These are phyloP conservation scores for Geoglossum glabrum DNA, from an alignment of 495 filamentous ascomycete species.

Conservation along the genomic window DNA sequence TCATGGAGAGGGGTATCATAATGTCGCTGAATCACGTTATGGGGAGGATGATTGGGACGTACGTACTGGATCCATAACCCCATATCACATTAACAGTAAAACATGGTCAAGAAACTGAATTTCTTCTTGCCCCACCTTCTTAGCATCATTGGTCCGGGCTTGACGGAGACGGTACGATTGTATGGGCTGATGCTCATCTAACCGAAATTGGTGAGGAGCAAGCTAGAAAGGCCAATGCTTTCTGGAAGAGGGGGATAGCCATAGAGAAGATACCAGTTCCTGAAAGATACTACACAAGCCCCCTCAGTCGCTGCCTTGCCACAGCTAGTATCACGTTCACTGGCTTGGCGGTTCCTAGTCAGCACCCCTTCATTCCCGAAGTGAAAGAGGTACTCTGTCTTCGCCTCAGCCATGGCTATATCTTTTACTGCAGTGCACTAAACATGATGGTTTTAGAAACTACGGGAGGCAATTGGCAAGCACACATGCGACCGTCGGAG, in stretches of 20 bases:
- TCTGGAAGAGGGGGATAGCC: slow-evolving; percentile 37
- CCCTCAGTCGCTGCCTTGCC: slow-evolving; percentile 43
- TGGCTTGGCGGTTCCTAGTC: slow-evolving; percentile 28
- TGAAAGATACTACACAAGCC: slow-evolving; percentile 45
- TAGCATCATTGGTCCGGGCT: slow-evolving; percentile 52
- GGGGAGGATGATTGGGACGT: slow-evolving; percentile 51
- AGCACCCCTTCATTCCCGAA: not conserved
- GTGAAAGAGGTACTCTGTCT: slow-evolving; percentile 6
- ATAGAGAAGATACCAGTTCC: slow-evolving; percentile 39
- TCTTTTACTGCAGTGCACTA: not conserved
- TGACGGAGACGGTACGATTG: slow-evolving; percentile 41
- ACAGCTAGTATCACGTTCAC: slow-evolving; percentile 43
- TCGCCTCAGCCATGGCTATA: slow-evolving; percentile 20
- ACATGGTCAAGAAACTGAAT: not conserved
- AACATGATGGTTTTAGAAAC: not conserved
- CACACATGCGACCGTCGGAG: slow-evolving; percentile 66
- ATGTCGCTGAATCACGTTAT: slow-evolving; percentile 41
- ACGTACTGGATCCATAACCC: slow-evolving; percentile 10
- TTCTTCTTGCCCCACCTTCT: not conserved
- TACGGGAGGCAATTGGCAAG: slow-evolving; percentile 50
- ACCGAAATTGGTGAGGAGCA: slow-evolving; percentile 38
- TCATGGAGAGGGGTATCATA: slow-evolving; percentile 54
- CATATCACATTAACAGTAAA: not conserved
- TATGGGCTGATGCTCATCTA: slow-evolving; percentile 52
- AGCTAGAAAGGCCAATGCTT: slow-evolving; percentile 37